These are phyloP conservation scores for Paecilomyces sp. DNA, from an alignment of 2,329 filamentous ascomycete species.

Conservation along the genomic window DNA sequence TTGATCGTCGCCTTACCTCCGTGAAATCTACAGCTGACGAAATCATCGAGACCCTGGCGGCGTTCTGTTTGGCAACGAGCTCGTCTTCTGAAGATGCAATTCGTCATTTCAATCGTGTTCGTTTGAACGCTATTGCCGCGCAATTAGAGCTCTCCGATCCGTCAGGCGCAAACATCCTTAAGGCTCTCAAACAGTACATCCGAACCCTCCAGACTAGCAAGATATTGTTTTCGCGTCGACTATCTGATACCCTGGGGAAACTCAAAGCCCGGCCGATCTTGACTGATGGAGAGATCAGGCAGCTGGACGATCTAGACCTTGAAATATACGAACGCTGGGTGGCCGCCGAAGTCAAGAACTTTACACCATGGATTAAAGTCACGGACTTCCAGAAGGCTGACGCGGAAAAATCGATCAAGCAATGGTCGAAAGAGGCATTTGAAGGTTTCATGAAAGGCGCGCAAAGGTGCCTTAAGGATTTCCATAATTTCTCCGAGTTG, in stretches of 20 bases:
- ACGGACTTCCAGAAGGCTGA: slow-evolving; percentile 62
- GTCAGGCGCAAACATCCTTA: slow-evolving; percentile 50
- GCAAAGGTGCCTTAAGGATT: slow-evolving; percentile 50
- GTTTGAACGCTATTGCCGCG: slow-evolving; percentile 60
- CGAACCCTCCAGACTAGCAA: slow-evolving; percentile 72
- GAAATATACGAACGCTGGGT: slow-evolving; percentile 77
- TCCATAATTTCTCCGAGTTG: slow-evolving; percentile 61
- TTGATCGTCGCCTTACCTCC: slow-evolving; percentile 49
- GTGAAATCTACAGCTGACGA: slow-evolving; percentile 36
- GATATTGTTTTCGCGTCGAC: slow-evolving; percentile 62
- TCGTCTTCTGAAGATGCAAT: slow-evolving; percentile 74
- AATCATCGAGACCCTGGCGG: slow-evolving; percentile 68
- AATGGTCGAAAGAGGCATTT: slow-evolving; percentile 58
- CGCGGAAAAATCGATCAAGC: slow-evolving; percentile 53
- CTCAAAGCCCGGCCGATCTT: slow-evolving; percentile 67
- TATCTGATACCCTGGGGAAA: slow-evolving; percentile 61
- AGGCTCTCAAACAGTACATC: slow-evolving; percentile 65
- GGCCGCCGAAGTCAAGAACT: slow-evolving; percentile 72
- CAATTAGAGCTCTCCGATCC: slow-evolving; percentile 50
- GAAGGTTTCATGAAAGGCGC: slow-evolving; percentile 57
- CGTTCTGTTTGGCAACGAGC: slow-evolving; percentile 74
- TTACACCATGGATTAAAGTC: slow-evolving; percentile 79
- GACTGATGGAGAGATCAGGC: slow-evolving; percentile 59
- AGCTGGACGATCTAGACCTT: slow-evolving; percentile 63
- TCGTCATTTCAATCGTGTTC: slow-evolving; percentile 67